Percentiles rank a stretch among this genome's conserved stretches.
phyloP scores from a whole-genome alignment of 768 basidiomycete genomes.

The Auricularia auricula-judae region DNA sequence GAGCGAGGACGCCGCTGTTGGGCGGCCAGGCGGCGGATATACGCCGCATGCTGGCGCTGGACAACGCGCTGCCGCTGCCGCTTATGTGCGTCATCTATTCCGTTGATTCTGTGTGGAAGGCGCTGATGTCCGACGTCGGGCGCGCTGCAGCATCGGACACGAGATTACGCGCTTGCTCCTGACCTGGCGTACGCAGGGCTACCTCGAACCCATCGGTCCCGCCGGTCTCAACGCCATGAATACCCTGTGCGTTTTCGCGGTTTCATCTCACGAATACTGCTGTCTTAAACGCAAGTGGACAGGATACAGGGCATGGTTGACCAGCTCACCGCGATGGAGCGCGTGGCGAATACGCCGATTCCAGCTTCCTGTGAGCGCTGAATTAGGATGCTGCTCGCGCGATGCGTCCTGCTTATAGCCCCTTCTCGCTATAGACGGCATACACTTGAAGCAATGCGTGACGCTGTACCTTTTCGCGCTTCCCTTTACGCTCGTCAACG shows the following conservation, averaged over 20 bases:
- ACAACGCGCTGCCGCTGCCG: slow-evolving; percentile 66
- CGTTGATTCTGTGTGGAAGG: too few species aligned
- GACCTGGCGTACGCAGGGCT: slow-evolving; percentile 66
- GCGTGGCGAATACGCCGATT: slow-evolving; percentile 82
- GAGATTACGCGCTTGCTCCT: slow-evolving; percentile 64
- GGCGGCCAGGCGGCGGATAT: slow-evolving; percentile 49
- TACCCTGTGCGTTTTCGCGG: slow-evolving; percentile 35
- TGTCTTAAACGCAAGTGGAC: not conserved
- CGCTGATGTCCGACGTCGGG: not conserved
- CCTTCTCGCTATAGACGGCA: slow-evolving; percentile 44
- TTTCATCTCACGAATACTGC: not conserved
- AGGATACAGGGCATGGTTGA: slow-evolving; percentile 78
- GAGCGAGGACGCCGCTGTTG: slow-evolving; percentile 53
- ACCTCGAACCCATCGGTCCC: slow-evolving; percentile 81
- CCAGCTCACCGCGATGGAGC: slow-evolving; percentile 77
- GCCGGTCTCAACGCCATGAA: slow-evolving; percentile 76
- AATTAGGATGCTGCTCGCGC: not conserved
- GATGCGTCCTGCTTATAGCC: not conserved
- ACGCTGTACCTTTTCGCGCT: slow-evolving; percentile 80
- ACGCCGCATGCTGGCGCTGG: slow-evolving; percentile 46
- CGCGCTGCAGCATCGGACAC: slow-evolving; percentile 57
- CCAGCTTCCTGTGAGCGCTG: slow-evolving; percentile 53
- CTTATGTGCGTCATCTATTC: slow-evolving; percentile 39
- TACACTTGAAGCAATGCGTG: slow-evolving; percentile 94
- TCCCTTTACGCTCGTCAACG: slow-evolving; percentile 74